Percentiles rank a stretch among this genome's conserved stretches.
Conservation (phyloP, 495 filamentous ascomycete genomes). For the Tetracladium marchalianum region DNA sequence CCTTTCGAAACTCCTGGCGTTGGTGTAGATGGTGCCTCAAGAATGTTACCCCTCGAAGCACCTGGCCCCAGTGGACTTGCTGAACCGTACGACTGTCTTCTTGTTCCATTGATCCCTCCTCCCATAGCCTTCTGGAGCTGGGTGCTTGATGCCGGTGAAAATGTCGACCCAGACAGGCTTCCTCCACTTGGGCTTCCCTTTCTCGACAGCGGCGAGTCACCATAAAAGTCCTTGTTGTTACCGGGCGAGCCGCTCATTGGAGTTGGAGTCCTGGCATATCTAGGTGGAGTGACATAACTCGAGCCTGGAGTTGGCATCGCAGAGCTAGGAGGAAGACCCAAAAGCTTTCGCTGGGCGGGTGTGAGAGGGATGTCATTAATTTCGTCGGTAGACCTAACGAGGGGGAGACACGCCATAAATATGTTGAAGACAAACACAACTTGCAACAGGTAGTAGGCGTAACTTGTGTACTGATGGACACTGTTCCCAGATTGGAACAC, state of each 20-base stretch:
- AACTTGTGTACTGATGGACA: constrained; percentile 24
- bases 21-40: constrained; percentile 45
- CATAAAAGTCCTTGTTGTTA: constrained; percentile 37
- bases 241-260: constrained; percentile 37
- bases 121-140: constrained; percentile 59
- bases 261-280: constrained; percentile 65
- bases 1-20: constrained; percentile 52
- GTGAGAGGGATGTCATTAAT: constrained; percentile 86
- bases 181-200: constrained; percentile 28
- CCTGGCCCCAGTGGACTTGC: constrained; percentile 36
- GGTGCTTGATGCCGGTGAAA: constrained; percentile 39
- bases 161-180: constrained; percentile 22
- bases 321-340: constrained; percentile 67
- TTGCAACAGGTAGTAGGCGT: constrained; percentile 34
- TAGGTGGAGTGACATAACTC: constrained; percentile 74
- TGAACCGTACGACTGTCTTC: constrained; percentile 54
- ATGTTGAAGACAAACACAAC: constrained; percentile 58
- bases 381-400: constrained; percentile 61
- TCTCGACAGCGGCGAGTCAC: constrained; percentile 40
- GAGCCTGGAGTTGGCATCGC: constrained; percentile 54
- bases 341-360: constrained; percentile 72
- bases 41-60: constrained; percentile 20
- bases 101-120: constrained; percentile 36
- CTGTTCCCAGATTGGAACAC: constrained; percentile 18
- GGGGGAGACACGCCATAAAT: constrained; percentile 50